Conservation (phyloP, 805 yeast genomes). For the Metschnikowia hibisci region DNA sequence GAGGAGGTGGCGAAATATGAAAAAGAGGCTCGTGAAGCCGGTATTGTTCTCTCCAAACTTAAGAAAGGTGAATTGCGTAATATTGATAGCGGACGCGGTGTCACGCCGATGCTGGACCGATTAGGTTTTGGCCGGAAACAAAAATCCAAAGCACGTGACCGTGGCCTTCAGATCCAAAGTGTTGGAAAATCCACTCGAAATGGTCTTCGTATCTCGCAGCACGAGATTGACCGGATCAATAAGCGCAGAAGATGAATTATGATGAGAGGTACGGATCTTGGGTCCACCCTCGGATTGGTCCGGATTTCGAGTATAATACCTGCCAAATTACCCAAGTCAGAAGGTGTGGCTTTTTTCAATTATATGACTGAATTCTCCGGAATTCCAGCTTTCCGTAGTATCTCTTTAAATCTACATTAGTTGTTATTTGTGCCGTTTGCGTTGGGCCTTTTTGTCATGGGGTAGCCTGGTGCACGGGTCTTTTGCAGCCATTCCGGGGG, state of each 20-base stretch:
- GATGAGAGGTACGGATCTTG: too few species aligned
- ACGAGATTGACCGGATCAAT: slow-evolving; percentile 54
- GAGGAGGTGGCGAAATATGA: slow-evolving; percentile 55
- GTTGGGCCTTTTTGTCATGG: too few species aligned
- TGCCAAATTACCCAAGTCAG: too few species aligned
- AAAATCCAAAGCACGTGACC: slow-evolving; percentile 50
- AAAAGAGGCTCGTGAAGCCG: slow-evolving; percentile 81
- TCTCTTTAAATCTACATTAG: too few species aligned
- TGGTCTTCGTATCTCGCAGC: slow-evolving; percentile 67
- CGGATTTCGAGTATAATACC: too few species aligned
- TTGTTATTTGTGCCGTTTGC: too few species aligned
- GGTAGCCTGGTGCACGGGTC: too few species aligned
- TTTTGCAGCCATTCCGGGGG: too few species aligned
- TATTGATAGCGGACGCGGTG: slow-evolving; percentile 51
- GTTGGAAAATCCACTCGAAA: slow-evolving; percentile 76
- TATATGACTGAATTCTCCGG: too few species aligned
- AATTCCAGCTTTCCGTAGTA: too few species aligned
- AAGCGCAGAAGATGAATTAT: slow-evolving; percentile 9
- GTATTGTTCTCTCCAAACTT: slow-evolving; percentile 74
- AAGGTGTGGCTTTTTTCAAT: too few species aligned
- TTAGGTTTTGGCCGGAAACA: slow-evolving; percentile 45
- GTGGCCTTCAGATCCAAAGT: slow-evolving; percentile 73
- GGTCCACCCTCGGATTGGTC: too few species aligned
- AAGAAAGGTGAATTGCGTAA: slow-evolving; percentile 64
- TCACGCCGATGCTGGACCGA: slow-evolving; percentile 46